Base-by-base conservation (phyloP, 2,329 filamentous ascomycete species). In the Pestalotiopsis sp. region DNA sequence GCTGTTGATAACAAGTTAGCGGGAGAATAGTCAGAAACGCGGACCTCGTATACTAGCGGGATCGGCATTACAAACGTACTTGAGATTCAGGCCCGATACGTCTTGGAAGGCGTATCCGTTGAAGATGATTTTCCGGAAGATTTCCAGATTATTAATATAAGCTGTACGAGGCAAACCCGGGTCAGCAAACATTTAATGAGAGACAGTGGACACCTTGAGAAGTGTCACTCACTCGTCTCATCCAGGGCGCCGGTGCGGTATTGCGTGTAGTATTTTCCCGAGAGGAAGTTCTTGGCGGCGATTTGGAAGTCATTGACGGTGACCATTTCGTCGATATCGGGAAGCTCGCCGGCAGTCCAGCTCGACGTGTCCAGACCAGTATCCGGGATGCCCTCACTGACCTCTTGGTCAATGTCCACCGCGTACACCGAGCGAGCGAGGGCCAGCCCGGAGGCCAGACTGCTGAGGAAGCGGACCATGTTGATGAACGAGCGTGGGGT, bases 171-270 rank as follows among this genome's bases (percentile, higher is more conserved):
- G 45, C 80, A 83, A 68, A 88, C 82, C 72, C 88, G 85, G n/a
- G 82, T 77, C 77, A 89, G 78, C 25, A 83, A 79, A 12, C 86
- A 85, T 62, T 82, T 80, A 52, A 87, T 77, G 64, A 78, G 79
- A 73, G 84, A 86, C 14, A 84, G 82, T 70, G 80, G 78, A 76
- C 81, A 89, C 36, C 84, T 80, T 75, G 88, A 87, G 5, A 87
- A 80, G 77, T 88, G 88, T 76, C 87, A 87, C 63, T 86, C 81
- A 77, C 87, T 87, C 1, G 81, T 88, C 77, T 88, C 86, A 69
- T 85, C 86, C 2, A 81, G 85, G 4, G 85, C 85, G 20, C 85
- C 86, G 71, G 85, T 87, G 69, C 85, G 83, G 77, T 88, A 88
- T 76, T 87, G 88, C 17, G 85, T 86, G 76, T 85, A 88, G 73